phyloP scores from a whole-genome alignment of 495 filamentous ascomycete genomes.

The Aspergillus coremiiformis region DNA sequence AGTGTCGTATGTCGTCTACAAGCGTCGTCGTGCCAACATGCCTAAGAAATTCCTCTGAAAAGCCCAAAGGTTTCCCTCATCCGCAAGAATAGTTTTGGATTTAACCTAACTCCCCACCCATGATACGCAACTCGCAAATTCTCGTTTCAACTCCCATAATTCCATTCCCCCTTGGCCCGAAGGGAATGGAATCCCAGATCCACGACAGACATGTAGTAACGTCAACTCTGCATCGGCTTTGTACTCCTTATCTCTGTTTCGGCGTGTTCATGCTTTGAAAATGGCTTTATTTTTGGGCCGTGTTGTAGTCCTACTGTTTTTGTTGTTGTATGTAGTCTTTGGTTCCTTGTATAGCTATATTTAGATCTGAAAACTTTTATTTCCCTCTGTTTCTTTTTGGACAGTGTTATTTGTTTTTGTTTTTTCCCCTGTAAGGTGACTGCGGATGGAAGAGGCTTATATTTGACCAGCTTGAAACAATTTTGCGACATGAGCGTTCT shows the following conservation, averaged over 20 bases:
- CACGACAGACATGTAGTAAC: background rate
- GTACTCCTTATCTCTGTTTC: background rate
- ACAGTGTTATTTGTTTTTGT: background rate
- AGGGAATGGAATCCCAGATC: background rate
- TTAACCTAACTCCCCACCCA: background rate
- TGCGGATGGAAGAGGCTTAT: background rate
- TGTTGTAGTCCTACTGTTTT: background rate
- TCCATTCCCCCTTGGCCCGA: too few relatives aligned
- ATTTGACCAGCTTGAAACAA: background rate
- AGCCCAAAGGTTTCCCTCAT: too few relatives aligned
- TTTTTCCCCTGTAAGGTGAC: background rate
- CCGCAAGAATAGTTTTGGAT: background rate
- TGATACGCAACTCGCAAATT: background rate
- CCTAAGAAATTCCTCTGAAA: constrained; percentile 88
- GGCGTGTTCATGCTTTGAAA: background rate
- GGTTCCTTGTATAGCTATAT: background rate
- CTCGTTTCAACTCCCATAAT: too few relatives aligned
- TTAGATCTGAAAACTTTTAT: background rate
- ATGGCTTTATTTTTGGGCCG: background rate
- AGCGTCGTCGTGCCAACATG: constrained; percentile 61
- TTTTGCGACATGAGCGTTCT: background rate
- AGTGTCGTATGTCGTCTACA: constrained; percentile 69
- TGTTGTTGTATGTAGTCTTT: background rate
- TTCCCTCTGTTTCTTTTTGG: background rate
- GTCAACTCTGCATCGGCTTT: background rate